Base-by-base conservation (phyloP, 2,329 filamentous ascomycete species). In the Erysiphe neolycopersici region DNA sequence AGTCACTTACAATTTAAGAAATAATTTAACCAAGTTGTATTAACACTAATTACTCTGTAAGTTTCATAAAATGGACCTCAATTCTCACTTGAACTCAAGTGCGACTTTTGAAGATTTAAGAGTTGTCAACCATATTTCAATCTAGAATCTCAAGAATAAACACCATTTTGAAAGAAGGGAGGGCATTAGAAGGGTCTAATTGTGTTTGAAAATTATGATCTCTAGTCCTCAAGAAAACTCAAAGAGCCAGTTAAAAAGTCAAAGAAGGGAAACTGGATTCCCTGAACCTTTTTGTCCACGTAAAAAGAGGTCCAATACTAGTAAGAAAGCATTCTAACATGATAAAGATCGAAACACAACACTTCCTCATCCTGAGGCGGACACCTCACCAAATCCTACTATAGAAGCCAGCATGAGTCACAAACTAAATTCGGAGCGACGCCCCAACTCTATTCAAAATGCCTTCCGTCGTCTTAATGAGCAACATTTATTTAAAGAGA, bases 311-410 rank as follows among this genome's bases (percentile, higher is more conserved):
- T 5, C 12, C n/a, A 14, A 13, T 14, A 14, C 32, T 5, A 16
- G n/a, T 13, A 14, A n/a, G 8, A 33, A 16, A 1, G 2, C n/a
- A 13, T 33, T 33, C 32, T 33, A 16, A 33, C n/a, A 33, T 33
- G 12, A 16, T 39, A 9, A 38, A 53, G 61, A 62, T 39, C 62
- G 65, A 47, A 76, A 73, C 51, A 77, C 73, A 13, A 73, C 71
- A 2, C 60, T 71, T 14, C 69, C 68, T 17, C 71, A 76, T 47
- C 73, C 73, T 18, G 70, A 73, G 16, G 73, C 73, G 46, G 64
- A 73, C 50, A 62, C 69, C 6, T 67, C 64, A 13, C 64, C 65
- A 41, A 63, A 69, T 47, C 72, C 71, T 38, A 65, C 60, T 51
- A 69, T 77, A 46, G 64, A 64, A 35, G 63, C 67, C 29, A 6